Evolutionary conservation across 495 filamentous ascomycete species (phyloP).

Genomic region (Pyrenopolyporus hunteri): DNA sequence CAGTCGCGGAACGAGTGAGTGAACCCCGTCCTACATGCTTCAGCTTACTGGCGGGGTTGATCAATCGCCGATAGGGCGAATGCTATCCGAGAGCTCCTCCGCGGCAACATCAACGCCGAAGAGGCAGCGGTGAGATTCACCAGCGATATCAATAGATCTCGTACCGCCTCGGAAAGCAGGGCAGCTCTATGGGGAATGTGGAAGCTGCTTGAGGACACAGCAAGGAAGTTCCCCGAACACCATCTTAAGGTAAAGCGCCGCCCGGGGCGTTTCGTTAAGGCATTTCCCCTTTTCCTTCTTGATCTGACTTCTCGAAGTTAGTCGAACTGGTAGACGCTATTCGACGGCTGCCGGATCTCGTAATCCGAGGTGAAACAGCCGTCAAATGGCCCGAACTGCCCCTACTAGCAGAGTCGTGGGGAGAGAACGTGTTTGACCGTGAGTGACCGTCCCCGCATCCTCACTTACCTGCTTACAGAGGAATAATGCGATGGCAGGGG

Average conservation of each 20-base stretch:
- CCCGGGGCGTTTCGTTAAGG: neutral
- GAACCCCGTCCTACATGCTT: neutral
- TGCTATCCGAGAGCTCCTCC: constrained; percentile 18
- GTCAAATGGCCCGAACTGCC: constrained; percentile 22
- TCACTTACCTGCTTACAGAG: neutral
- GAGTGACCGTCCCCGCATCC: neutral
- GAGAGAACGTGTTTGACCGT: constrained; percentile 29
- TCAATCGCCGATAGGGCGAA: constrained; percentile 5
- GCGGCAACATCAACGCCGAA: constrained; percentile 3
- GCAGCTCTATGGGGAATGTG: constrained; percentile 14
- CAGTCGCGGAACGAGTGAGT: constrained; percentile 18
- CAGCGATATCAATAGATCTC: constrained; percentile 7
- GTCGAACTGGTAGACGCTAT: constrained; percentile 16
- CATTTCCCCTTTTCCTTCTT: neutral
- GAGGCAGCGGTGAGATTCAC: constrained; percentile 18
- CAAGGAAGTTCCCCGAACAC: constrained; percentile 20
- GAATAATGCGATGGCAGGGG: neutral
- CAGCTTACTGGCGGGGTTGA: neutral
- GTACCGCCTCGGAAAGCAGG: neutral
- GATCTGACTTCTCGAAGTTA: constrained; percentile 13
- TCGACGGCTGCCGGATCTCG: constrained; percentile 12
- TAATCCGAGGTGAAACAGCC: constrained; percentile 15
- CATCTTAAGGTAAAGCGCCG: constrained; percentile 9
- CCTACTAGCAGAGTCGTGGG: constrained; percentile 8
- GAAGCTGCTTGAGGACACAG: constrained; percentile 18